Evolutionary conservation across 768 basidiomycete genomes (phyloP), one percentile per base, ranked within the genome.

Genomic region (Lactifluus rugatus): DNA sequence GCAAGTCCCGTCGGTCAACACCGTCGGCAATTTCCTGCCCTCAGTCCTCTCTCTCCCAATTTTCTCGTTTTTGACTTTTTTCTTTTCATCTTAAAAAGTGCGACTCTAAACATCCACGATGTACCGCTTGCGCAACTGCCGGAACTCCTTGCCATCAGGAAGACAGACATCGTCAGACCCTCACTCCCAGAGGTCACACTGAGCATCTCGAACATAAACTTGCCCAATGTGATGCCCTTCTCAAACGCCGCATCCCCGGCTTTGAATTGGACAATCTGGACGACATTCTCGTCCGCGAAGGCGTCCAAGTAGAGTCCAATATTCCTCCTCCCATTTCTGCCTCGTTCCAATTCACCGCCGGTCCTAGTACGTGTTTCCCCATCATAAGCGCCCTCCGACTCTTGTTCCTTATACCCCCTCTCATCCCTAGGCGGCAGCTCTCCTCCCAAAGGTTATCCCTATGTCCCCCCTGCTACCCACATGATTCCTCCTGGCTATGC

Each of bases 101-200:
- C 78, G 90, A 93, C 72, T 91, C 89, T 7, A 91, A 90, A 69
- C 88, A 90, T 70, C 90, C 90, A 37, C 75, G 85, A 71, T 93
- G 90, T 68, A 87, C 87, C 17, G 87, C 90, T 37, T 93, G 90
- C 68, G 81, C 85, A 39, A 85, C 85, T 9, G 87, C 89, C 0
- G 85, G 85, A 64, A 85, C 84, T 0, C 70, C 78, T 44, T 93
- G 90, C 74, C 83, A 91, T 67, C 90, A 93, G 69, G 90, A 93
- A 67, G 90, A 93, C 74, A 76, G 90, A 48, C 89, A 93, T 71
- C 76, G 89, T 41, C 87, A 91, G 78, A 89, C 86, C 1, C 80
- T 93, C 66, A 91, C 89, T 50, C 87, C 86, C 2, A 78, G 90
- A 41, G 90, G 89, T 36, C 84, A 92, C 70, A 85, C 87, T 0